phyloP scores from a whole-genome alignment of 495 filamentous ascomycete genomes.

The Penicillium samsonianum region DNA sequence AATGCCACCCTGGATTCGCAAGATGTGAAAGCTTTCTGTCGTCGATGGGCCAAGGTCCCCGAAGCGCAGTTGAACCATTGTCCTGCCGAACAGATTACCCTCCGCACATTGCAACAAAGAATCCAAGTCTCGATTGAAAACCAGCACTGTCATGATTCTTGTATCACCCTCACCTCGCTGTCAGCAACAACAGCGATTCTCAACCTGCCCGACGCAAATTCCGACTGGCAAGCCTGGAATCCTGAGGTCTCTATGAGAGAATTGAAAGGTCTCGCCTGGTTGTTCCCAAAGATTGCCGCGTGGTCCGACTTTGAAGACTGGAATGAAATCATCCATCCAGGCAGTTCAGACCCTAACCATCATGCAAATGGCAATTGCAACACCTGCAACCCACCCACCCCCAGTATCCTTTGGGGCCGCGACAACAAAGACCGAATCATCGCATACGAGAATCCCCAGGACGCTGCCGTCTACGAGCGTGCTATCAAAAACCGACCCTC shows the following conservation, averaged over 20 bases:
- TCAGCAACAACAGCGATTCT: slow-evolving; percentile 14
- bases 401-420: slow-evolving; percentile 43
- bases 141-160: slow-evolving; percentile 26
- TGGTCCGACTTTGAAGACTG: slow-evolving; percentile 28
- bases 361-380: slow-evolving; percentile 21
- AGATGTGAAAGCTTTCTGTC: slow-evolving; percentile 27
- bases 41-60: slow-evolving; percentile 23
- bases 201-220: slow-evolving; percentile 12
- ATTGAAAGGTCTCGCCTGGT: slow-evolving; percentile 35
- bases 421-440: slow-evolving; percentile 22
- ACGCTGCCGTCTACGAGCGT: slow-evolving; percentile 50
- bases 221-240: slow-evolving; percentile 25
- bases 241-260: slow-evolving; percentile 23
- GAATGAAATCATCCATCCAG: slow-evolving; percentile 19
- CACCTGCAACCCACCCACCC: slow-evolving; percentile 46
- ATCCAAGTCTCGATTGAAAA: slow-evolving; percentile 17
- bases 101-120: slow-evolving; percentile 17
- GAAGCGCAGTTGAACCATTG: slow-evolving; percentile 15
- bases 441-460: slow-evolving; percentile 49
- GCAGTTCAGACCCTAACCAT: background rate
- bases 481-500: slow-evolving; percentile 50
- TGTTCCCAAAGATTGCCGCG: slow-evolving; percentile 29
- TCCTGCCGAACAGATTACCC: slow-evolving; percentile 11
- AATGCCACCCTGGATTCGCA: slow-evolving; percentile 5
- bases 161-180: slow-evolving; percentile 32